Evolutionary conservation across 306 rosid species (phyloP).

Genomic region (Prunus kanzakura): DNA sequence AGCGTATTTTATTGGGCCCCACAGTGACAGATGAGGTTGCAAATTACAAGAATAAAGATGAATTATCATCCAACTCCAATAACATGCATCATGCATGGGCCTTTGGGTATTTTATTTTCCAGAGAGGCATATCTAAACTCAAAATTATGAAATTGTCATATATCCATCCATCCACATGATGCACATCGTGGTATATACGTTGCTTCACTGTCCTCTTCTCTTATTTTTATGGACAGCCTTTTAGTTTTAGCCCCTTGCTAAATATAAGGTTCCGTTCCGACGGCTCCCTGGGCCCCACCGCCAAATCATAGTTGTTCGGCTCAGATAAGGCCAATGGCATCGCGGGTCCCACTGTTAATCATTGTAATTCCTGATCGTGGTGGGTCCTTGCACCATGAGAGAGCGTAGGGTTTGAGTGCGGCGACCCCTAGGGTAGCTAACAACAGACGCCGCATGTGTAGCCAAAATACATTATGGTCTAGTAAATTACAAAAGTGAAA

Average conservation of each 20-base stretch:
- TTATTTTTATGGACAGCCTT: not conserved
- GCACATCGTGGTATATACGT: not conserved
- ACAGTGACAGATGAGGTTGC: not conserved
- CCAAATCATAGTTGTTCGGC: not conserved
- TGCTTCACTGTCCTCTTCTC: conserved; percentile 8
- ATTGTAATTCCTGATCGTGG: conserved; percentile 9
- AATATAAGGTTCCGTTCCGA: not conserved
- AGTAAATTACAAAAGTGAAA: not conserved
- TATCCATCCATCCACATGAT: not conserved
- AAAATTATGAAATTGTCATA: not conserved
- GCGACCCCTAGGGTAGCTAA: not conserved
- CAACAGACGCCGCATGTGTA: not conserved
- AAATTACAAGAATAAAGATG: not conserved
- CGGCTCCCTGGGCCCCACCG: conserved; percentile 12
- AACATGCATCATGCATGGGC: not conserved
- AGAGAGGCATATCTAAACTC: too few species aligned
- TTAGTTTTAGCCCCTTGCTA: not conserved
- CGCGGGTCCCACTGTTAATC: conserved; percentile 4
- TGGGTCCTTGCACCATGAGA: not conserved
- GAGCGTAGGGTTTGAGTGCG: not conserved
- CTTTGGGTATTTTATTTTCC: not conserved
- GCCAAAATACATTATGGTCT: not conserved
- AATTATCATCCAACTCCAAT: not conserved
- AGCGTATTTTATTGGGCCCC: not conserved
- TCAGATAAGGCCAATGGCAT: conserved; percentile 12